These are phyloP conservation scores for Amaranthus tricolor DNA, from an alignment of 179 eudicot species.

Conservation along the genomic window DNA sequence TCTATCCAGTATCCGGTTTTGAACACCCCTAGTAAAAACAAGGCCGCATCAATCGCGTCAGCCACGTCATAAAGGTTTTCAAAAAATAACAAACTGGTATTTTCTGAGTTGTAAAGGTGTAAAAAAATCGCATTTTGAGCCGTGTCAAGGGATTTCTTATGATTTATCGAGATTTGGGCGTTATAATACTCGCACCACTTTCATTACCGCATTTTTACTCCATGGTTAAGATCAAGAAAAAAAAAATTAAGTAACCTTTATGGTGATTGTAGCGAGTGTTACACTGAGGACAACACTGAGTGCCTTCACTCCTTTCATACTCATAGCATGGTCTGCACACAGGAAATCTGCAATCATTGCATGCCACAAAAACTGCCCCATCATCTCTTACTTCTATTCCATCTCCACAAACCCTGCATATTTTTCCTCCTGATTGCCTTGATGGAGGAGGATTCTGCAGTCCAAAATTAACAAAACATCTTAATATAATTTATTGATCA, in stretches of 20 bases:
- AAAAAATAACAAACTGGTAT: too few relatives aligned
- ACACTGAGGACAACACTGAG: constrained; percentile 82
- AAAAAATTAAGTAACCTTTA: constrained; percentile 39
- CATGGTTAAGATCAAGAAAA: too few relatives aligned
- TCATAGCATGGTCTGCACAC: constrained; percentile 89
- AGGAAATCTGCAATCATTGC: constrained; percentile 71
- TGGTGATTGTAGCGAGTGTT: constrained; percentile 72
- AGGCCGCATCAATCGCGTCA: too few relatives aligned
- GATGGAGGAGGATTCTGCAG: constrained; percentile 46
- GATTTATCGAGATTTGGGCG: too few relatives aligned
- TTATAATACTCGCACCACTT: too few relatives aligned
- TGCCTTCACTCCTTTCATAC: constrained; percentile 86
- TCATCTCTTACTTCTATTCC: constrained; percentile 63
- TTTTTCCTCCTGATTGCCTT: constrained; percentile 27
- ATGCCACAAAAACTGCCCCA: constrained; percentile 63
- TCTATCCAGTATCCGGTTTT: too few relatives aligned
- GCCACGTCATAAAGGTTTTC: too few relatives aligned
- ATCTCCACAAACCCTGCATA: constrained; percentile 78
- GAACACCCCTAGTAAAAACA: too few relatives aligned
- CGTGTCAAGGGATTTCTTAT: too few relatives aligned
- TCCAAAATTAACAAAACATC: background rate
- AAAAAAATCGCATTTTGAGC: too few relatives aligned
- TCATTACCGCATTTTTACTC: too few relatives aligned
- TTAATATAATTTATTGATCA: background rate
- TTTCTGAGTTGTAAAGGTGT: too few relatives aligned